A percentile compares a stretch with the other conserved stretches of the same genome.
Evolutionary conservation across 345 rosid species (phyloP).

Genomic region (Kandelia obovata): DNA sequence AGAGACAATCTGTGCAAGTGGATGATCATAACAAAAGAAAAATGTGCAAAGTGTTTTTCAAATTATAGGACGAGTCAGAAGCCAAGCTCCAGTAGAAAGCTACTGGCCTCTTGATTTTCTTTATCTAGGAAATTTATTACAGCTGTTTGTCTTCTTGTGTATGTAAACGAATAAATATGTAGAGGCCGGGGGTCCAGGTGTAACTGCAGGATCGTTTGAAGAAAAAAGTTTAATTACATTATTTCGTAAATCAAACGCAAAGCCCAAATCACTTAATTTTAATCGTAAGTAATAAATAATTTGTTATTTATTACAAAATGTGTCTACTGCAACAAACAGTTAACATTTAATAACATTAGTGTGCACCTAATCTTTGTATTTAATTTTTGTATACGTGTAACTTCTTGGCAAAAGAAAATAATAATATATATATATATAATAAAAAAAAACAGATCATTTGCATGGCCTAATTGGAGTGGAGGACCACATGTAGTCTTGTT

Average conservation of each 20-base stretch:
- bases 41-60: constrained; percentile 11
- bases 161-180: background rate
- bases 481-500: background rate
- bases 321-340: too few species aligned
- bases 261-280: background rate
- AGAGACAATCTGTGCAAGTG: background rate
- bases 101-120: background rate
- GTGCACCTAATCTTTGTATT: too few species aligned
- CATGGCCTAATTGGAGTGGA: background rate
- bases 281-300: background rate
- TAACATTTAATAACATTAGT: too few species aligned
- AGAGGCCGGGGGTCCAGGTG: too few species aligned
- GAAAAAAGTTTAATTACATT: too few species aligned
- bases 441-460: background rate
- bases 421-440: too few species aligned
- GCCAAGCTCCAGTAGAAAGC: constrained; percentile 3
- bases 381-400: too few species aligned
- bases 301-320: too few species aligned
- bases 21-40: background rate
- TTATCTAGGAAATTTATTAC: background rate
- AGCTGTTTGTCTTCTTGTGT: background rate
- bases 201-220: too few species aligned
- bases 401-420: background rate
- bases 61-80: constrained; percentile 15
- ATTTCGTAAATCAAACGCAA: too few species aligned